phyloP scores from a whole-genome alignment of 805 yeast species.

The Komagataella kurtzmanii region DNA sequence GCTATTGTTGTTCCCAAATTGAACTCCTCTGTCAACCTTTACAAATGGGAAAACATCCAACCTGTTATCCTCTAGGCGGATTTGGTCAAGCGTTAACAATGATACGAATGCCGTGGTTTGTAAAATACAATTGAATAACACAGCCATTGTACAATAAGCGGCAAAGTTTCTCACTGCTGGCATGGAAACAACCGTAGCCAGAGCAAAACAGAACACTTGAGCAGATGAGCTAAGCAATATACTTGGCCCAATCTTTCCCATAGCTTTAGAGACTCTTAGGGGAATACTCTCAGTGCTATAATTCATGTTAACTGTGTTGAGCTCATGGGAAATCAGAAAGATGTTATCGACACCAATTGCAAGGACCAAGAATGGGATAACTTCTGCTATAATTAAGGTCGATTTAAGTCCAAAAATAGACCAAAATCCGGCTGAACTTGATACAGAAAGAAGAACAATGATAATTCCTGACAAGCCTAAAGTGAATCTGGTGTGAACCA shows the following conservation, averaged over 20 bases:
- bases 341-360: constrained; percentile 97
- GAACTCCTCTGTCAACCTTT: constrained; percentile 8
- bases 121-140: constrained; percentile 57
- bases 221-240: constrained; percentile 65
- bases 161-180: constrained; percentile 96
- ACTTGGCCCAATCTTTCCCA: constrained; percentile 77
- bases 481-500: constrained; percentile 47
- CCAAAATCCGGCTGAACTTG: constrained; percentile 73
- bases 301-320: constrained; percentile 34
- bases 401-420: constrained; percentile 68
- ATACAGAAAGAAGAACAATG: constrained; percentile 70
- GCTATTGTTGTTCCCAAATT: constrained; percentile 1
- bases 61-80: constrained; percentile 41
- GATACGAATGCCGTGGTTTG: constrained; percentile 79
- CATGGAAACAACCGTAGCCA: constrained; percentile 79
- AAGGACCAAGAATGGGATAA: constrained; percentile 81
- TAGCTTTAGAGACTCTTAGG: constrained; percentile 46
- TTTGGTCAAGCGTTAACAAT: constrained; percentile 52
- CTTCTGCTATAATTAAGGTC: constrained; percentile 90
- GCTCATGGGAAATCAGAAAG: constrained; percentile 73
- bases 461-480: constrained; percentile 77
- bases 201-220: constrained; percentile 65
- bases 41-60: constrained; percentile 53
- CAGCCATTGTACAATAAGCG: constrained; percentile 77
- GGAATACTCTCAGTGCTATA: constrained; percentile 30